Base-by-base conservation (phyloP, 345 rosid genomes). In the Murraya koenigii region DNA sequence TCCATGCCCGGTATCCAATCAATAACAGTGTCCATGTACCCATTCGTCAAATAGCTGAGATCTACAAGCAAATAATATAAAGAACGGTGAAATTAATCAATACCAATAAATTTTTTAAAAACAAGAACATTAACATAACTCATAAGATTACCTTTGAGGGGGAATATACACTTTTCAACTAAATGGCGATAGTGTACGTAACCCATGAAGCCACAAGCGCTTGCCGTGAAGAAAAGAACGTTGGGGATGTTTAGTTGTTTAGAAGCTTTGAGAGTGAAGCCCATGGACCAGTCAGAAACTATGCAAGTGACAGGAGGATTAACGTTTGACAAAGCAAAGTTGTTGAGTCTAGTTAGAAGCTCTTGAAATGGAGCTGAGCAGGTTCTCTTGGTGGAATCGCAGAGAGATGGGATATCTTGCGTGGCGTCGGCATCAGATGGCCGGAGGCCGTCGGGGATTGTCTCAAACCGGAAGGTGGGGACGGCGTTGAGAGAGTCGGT, bases 391-490 rank as follows among this genome's bases (percentile, higher is more conserved):
- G 80, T 82, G 55, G 87, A 82, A 7, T 71, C 80, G 36, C 84
- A 82, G 6, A 85, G 65, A 13, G 84, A 33, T 6, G 87, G 75
- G 1, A 82, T 69, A 44, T 82, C 79, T 41, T 84, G 87, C 1
- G 86, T 84, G 25, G 39, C 75, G 8, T 84, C 77, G 9, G 25
- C 76, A 7, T 77, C 77, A 2, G 59, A 38, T 17, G 77, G 76
- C 0, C 78, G 84, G 13, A 88, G 78, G 22, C 87, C 89, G 20
- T 88, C 88, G 4, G 87, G 81, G 22, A 86, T 88, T 6, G 83
- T 30, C 54, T 81, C 80, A 25, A 80, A 86, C 22, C 76, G 67
- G 77, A 88, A 88, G 7, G 79, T 71, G 25, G 87, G 77, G 13
- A 72, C 38, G 58, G 77, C 81, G 10, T 71, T 66, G 10, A 84